Conservation (phyloP, 305 asterid species). For the Fraxinus latifolia region DNA sequence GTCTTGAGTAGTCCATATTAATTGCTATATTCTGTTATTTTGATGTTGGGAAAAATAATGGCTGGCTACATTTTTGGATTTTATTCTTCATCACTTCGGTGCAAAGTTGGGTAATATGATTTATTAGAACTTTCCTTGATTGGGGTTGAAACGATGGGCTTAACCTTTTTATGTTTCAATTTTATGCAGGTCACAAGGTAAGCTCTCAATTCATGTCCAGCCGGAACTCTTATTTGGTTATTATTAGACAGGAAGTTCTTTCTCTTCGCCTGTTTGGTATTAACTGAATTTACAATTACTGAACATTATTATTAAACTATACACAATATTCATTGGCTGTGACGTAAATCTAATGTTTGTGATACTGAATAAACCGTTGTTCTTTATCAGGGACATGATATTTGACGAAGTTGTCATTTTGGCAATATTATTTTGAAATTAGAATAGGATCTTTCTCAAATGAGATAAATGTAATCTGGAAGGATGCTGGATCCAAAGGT, state of each 20-base stretch:
- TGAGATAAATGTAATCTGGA: conserved; percentile 3
- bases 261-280: conserved; percentile 3
- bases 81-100: conserved; percentile 7
- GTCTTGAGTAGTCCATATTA: neutral
- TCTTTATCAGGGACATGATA: neutral
- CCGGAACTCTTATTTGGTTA: conserved; percentile 34
- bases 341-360: neutral
- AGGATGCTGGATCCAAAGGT: conserved; percentile 17
- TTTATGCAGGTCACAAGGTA: conserved; percentile 87
- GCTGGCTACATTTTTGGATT: conserved; percentile 4
- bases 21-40: neutral
- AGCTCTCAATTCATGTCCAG: conserved; percentile 35
- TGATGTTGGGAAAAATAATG: neutral
- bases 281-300: conserved; percentile 2
- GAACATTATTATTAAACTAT: neutral
- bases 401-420: neutral
- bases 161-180: conserved; percentile 21
- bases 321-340: conserved; percentile 8
- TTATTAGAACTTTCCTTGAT: conserved; percentile 10
- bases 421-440: conserved; percentile 16
- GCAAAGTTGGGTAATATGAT: conserved; percentile 18
- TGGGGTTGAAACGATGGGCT: conserved; percentile 17
- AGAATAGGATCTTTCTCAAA: conserved; percentile 10
- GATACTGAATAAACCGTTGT: neutral
- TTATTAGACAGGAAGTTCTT: conserved; percentile 32